Percentiles rank a stretch among this genome's conserved stretches.
These are phyloP conservation scores for Bacterosira constricta DNA, from an alignment of 108 stramenopile genomes.

Conservation along the genomic window DNA sequence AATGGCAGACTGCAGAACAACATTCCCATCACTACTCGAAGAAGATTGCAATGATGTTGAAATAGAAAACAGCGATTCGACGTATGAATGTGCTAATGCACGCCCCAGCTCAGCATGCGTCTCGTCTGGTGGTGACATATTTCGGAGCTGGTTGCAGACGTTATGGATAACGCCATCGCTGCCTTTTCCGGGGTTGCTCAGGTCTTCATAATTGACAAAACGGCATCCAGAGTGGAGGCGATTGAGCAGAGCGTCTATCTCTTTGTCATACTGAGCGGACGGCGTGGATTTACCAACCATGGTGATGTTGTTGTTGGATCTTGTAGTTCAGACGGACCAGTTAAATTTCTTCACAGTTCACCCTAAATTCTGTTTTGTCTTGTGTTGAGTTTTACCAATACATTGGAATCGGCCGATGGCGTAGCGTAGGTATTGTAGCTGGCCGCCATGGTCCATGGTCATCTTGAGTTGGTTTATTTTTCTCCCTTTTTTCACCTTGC, in stretches of 20 bases:
- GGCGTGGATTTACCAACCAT: not conserved
- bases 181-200: not conserved
- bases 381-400: too few relatives aligned
- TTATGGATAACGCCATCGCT: not conserved
- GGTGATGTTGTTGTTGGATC: not conserved
- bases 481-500: too few relatives aligned
- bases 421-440: too few relatives aligned
- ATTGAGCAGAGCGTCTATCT: constrained; percentile 26
- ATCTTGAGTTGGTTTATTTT: too few relatives aligned
- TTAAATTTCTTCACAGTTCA: too few relatives aligned
- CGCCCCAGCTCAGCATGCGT: constrained; percentile 33
- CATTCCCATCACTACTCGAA: not conserved
- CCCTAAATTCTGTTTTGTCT: too few relatives aligned
- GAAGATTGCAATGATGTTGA: not conserved
- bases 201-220: constrained; percentile 11
- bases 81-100: constrained; percentile 29
- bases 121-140: constrained; percentile 32
- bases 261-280: not conserved
- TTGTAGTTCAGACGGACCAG: too few relatives aligned
- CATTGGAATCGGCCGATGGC: too few relatives aligned
- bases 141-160: constrained; percentile 18
- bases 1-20: not conserved
- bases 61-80: constrained; percentile 6
- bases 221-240: constrained; percentile 41
- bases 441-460: too few relatives aligned